phyloP scores from a whole-genome alignment of 2,329 filamentous ascomycete genomes.

The Diaporthe humulicola region DNA sequence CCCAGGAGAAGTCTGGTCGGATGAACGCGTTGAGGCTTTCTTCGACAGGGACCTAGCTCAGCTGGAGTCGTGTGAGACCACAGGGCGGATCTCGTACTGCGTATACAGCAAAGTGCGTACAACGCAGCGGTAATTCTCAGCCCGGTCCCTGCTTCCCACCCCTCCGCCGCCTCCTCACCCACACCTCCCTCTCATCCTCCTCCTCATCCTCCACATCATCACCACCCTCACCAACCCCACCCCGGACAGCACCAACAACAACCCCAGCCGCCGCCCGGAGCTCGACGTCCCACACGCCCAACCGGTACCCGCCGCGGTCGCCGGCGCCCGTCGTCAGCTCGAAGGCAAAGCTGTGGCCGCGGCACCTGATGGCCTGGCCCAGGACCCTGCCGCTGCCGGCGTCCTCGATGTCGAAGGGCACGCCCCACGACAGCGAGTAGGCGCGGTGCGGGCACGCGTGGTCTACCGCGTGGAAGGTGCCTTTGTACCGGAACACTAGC shows the following conservation, averaged over 20 bases:
- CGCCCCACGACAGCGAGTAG: conserved; percentile 36
- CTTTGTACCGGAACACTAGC: conserved; percentile 38
- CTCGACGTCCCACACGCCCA: conserved; percentile 37
- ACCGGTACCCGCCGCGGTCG: conserved; percentile 33
- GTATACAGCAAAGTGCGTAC: not conserved
- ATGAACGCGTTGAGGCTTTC: too few species aligned
- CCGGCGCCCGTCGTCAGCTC: conserved; percentile 36
- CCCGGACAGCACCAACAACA: not conserved
- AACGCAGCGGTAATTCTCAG: not conserved
- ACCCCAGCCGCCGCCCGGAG: conserved; percentile 5
- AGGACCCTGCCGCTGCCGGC: conserved; percentile 12
- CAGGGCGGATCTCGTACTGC: not conserved
- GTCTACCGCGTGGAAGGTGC: conserved; percentile 38
- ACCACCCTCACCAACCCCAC: not conserved
- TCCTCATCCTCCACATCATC: not conserved
- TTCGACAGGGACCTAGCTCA: too few species aligned
- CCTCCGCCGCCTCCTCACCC: conserved; percentile 17
- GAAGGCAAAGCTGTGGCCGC: conserved; percentile 36
- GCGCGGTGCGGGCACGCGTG: conserved; percentile 37
- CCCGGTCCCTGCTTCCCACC: not conserved
- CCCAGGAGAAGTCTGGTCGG: too few species aligned
- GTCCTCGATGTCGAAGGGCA: conserved; percentile 39
- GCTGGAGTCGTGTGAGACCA: not conserved
- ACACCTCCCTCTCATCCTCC: conserved; percentile 26
- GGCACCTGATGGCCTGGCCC: conserved; percentile 30